A percentile compares a stretch with the other conserved stretches of the same genome.
phyloP scores from a whole-genome alignment of 2,329 filamentous ascomycete genomes.

The Fusarium pininemorale region DNA sequence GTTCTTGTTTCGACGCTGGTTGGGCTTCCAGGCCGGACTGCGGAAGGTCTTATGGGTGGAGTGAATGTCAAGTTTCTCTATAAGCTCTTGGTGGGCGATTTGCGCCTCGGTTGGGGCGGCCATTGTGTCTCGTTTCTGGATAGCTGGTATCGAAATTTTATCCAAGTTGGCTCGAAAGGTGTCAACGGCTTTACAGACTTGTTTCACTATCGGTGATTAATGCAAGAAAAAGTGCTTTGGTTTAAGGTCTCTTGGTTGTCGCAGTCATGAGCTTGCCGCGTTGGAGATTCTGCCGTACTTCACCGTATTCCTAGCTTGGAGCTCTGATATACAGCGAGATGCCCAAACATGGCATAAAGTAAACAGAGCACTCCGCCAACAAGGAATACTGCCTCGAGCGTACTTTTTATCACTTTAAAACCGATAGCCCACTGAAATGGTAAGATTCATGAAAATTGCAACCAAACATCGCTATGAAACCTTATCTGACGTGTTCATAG shows the following conservation, averaged over 20 bases:
- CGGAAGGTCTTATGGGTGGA: constrained; percentile 88
- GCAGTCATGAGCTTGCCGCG: constrained; percentile 24
- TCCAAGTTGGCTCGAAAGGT: not conserved
- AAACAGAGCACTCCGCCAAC: constrained; percentile 35
- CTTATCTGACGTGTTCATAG: constrained; percentile 51
- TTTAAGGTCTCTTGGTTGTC: not conserved
- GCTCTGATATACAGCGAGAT: constrained; percentile 2
- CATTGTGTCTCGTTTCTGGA: constrained; percentile 52
- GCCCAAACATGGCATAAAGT: constrained; percentile 17
- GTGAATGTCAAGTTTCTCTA: constrained; percentile 93
- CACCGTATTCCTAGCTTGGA: constrained; percentile 41
- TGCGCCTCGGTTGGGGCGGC: constrained; percentile 75
- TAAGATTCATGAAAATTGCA: not conserved
- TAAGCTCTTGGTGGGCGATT: constrained; percentile 84
- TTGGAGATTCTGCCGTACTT: constrained; percentile 46
- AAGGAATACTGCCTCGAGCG: not conserved
- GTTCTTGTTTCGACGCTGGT: constrained; percentile 97
- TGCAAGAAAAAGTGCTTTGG: not conserved
- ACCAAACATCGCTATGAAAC: too few species aligned
- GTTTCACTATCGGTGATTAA: not conserved
- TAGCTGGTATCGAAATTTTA: not conserved
- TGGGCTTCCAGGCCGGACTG: constrained; percentile 88
- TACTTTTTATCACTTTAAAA: not conserved
- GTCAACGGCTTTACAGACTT: not conserved
- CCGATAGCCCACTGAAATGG: constrained; percentile 15